Conservation (phyloP, 371 early-diverging fungal species). For the Mortierella sp. region DNA sequence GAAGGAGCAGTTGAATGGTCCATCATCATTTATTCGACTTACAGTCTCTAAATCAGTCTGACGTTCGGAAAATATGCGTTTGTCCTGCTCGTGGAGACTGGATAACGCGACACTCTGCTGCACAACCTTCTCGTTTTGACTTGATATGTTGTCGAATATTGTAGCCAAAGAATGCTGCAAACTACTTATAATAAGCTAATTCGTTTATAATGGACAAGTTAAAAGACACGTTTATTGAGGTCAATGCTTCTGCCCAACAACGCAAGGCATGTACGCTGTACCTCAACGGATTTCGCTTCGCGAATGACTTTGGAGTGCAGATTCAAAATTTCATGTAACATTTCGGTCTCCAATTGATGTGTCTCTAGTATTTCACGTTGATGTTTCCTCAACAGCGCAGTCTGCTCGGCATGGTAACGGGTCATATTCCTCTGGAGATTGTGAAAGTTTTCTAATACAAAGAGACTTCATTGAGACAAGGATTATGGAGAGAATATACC, state of each 20-base stretch:
- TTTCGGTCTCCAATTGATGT: conserved; percentile 12
- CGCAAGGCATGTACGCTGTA: neutral
- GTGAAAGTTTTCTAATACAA: conserved; percentile 26
- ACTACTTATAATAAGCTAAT: neutral
- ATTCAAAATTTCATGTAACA: conserved; percentile 10
- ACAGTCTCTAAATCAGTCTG: conserved; percentile 19
- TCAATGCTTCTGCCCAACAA: neutral
- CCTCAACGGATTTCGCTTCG: conserved; percentile 18
- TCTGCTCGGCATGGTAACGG: conserved; percentile 23
- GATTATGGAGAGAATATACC: neutral
- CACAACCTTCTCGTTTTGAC: neutral
- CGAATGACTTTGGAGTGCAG: conserved; percentile 11
- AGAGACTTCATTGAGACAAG: neutral
- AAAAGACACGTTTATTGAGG: neutral
- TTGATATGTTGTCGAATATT: conserved; percentile 17
- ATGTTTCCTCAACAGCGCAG: conserved; percentile 18
- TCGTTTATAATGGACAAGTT: neutral
- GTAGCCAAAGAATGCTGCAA: conserved; percentile 9
- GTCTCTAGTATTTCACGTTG: conserved; percentile 17
- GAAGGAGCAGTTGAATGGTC: neutral
- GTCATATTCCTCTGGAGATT: conserved; percentile 24
- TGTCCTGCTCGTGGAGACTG: conserved; percentile 4
- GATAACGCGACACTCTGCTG: conserved; percentile 20
- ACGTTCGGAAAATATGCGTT: conserved; percentile 1
- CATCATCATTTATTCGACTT: neutral